Percentiles rank a stretch among this genome's conserved stretches.
Evolutionary conservation across 2,329 filamentous ascomycete species (phyloP).

Genomic region (Nannizzia gypsea): DNA sequence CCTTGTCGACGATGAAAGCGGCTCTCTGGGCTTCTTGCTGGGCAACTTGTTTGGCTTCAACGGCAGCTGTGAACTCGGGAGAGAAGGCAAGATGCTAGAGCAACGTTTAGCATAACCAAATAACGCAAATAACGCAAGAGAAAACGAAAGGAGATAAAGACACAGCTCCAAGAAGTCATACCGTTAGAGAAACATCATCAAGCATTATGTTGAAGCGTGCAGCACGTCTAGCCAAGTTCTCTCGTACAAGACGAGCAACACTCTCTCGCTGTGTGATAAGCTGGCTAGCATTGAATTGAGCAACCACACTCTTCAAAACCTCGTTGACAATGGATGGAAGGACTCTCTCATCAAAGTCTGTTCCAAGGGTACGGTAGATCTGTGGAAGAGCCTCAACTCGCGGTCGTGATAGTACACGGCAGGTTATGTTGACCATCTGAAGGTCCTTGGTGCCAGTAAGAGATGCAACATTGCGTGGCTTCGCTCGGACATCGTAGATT

Average conservation of each 20-base stretch:
- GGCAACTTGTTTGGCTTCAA: conserved; percentile 58
- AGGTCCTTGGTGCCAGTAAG: conserved; percentile 97
- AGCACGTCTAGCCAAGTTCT: conserved; percentile 81
- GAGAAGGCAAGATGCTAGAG: conserved; percentile 54
- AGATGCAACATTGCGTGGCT: conserved; percentile 90
- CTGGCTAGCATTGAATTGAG: conserved; percentile 97
- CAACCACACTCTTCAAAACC: conserved; percentile 95
- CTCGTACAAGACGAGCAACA: conserved; percentile 78
- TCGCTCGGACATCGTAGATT: conserved; percentile 94
- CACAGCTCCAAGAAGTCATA: conserved; percentile 38
- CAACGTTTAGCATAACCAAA: neutral
- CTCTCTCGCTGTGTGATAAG: conserved; percentile 98
- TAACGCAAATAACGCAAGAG: neutral
- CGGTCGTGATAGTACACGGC: conserved; percentile 90
- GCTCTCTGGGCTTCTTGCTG: conserved; percentile 93
- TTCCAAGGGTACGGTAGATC: conserved; percentile 91
- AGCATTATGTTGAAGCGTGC: conserved; percentile 95
- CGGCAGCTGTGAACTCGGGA: conserved; percentile 56
- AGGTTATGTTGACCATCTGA: conserved; percentile 99
- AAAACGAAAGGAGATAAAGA: neutral
- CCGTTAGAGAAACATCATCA: conserved; percentile 93
- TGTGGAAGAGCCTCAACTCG: conserved; percentile 80
- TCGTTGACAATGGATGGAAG: conserved; percentile 97
- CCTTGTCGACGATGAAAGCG: conserved; percentile 97
- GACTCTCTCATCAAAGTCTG: conserved; percentile 93